Conservation (phyloP, 2,329 filamentous ascomycete species). For the Neonectria hederae region DNA sequence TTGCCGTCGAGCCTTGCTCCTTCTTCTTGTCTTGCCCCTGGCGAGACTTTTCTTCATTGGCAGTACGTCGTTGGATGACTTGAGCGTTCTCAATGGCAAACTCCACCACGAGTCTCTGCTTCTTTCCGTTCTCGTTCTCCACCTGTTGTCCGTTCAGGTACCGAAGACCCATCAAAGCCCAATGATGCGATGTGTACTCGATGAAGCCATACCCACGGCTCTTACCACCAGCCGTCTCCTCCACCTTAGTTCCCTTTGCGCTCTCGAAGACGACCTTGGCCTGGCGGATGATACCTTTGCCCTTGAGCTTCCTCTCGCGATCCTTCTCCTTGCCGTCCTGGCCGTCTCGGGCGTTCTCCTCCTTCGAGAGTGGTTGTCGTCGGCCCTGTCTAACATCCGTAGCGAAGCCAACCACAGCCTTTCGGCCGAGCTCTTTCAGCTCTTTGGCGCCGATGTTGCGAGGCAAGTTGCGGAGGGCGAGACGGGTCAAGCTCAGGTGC, state of each 20-base stretch:
- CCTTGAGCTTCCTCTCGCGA: constrained; percentile 78
- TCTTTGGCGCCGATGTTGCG: constrained; percentile 84
- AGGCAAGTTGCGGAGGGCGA: constrained; percentile 92
- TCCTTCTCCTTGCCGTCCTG: constrained; percentile 85
- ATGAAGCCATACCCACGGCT: constrained; percentile 97
- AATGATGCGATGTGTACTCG: constrained; percentile 93
- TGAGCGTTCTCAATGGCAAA: constrained; percentile 99
- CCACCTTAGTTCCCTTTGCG: constrained; percentile 82
- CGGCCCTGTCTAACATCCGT: constrained; percentile 83
- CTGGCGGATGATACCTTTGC: constrained; percentile 88
- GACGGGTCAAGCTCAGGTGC: constrained; percentile 86
- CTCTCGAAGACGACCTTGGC: constrained; percentile 96
- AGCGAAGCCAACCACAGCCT: constrained; percentile 95
- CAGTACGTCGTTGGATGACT: constrained; percentile 79
- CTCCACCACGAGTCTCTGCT: constrained; percentile 91
- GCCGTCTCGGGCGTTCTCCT: constrained; percentile 83
- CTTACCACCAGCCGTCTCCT: constrained; percentile 79
- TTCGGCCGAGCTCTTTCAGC: constrained; percentile 87
- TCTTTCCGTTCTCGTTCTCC: constrained; percentile 73
- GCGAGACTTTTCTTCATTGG: constrained; percentile 48
- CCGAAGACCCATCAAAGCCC: constrained; percentile 91
- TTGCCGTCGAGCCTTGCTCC: constrained; percentile 7
- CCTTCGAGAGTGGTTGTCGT: constrained; percentile 83
- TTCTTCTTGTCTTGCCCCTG: constrained; percentile 40
- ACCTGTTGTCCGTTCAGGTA: constrained; percentile 86